Conservation (phyloP, 2,329 filamentous ascomycete genomes). For the Sporothrix brasiliensis region DNA sequence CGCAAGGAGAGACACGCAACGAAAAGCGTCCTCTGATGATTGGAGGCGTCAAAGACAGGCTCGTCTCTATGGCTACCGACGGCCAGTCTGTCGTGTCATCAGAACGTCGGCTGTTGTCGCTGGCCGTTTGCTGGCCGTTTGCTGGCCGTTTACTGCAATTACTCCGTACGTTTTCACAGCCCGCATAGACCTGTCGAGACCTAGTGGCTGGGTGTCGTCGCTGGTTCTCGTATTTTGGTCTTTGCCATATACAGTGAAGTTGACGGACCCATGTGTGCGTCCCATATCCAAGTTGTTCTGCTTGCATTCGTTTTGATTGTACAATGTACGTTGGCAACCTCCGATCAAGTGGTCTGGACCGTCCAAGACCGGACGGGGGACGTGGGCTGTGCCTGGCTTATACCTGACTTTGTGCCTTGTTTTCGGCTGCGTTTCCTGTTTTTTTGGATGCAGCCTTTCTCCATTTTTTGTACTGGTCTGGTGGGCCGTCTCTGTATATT, state of each 20-base stretch:
- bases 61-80: slow-evolving; percentile 19
- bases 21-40: neutral
- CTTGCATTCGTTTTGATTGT: no score
- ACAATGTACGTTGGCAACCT: no score
- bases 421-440: no score
- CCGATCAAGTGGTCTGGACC: neutral
- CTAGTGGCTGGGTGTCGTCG: no score
- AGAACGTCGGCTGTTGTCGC: no score
- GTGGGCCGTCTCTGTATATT: neutral
- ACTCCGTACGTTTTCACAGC: neutral
- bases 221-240: no score
- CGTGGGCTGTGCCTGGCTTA: no score
- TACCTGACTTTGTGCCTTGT: no score
- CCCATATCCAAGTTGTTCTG: no score
- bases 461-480: neutral
- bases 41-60: no score
- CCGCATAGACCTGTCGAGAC: no score
- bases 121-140: no score
- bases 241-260: neutral
- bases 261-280: neutral
- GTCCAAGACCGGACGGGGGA: neutral
- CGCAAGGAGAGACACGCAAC: slow-evolving; percentile 16
- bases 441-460: neutral
- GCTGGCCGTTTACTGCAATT: neutral
- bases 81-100: neutral